Evolutionary conservation across 805 yeast species (phyloP), one percentile per base, ranked within the genome.

Genomic region (Kodamaea jinghongensis): DNA sequence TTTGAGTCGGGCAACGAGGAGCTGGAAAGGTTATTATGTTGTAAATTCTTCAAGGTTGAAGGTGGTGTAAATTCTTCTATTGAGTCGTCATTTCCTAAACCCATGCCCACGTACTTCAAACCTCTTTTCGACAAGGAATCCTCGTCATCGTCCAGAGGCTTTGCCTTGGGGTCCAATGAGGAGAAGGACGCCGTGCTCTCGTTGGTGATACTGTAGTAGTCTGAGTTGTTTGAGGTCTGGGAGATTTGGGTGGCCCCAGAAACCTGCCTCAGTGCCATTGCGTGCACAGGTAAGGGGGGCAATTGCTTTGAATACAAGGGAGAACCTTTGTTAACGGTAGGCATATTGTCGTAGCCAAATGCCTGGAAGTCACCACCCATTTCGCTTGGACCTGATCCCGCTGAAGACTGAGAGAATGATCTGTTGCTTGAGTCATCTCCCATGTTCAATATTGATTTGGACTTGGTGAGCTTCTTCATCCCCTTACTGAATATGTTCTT

Each of bases 271-370:
- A 15, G 34, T 4, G 14, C n/a, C 14, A 11, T 13, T 7, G 9
- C 16, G 15, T 26, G 37, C 9, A 27, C 14, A 12, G 37, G 37
- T 16, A 34, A 16, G 3, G 37, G 37, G n/a, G 65, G 66, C 6
- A 60, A 40, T 36, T 54, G 50, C 50, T 43, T 50, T 13, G 62
- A 67, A 29, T 51, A 61, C 12, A 61, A 54, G 23, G 12, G 28
- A 4, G 68, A 70, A 28, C 58, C 67, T 14, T 48, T 48, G 4
- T 55, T 34, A 26, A 46, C 49, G 5, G 50, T 14, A 9, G 56
- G 42, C 16, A 53, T 54, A n/a, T 52, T 42, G n/a, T 61, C 63
- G 39, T 65, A 65, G 22, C 66, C 60, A 17, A 67, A 57, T 12
- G 73, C 67, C 31, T 63, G 70, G 47, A 66, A 66, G n/a, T 30